These are phyloP conservation scores for Lactarius tabidus DNA, from an alignment of 768 basidiomycete species.

Conservation along the genomic window DNA sequence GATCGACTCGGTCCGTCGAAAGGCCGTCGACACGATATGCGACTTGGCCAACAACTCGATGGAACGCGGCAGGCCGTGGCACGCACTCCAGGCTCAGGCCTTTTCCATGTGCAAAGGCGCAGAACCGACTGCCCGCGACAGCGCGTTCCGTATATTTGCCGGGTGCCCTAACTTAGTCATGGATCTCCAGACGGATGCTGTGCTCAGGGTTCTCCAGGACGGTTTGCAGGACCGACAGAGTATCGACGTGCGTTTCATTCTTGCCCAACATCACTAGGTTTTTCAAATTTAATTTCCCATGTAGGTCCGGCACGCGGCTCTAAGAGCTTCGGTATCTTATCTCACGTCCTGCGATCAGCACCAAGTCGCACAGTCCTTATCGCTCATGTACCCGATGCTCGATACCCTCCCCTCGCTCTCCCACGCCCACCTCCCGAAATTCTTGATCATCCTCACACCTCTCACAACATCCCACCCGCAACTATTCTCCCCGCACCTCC, in stretches of 20 bases:
- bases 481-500: constrained; percentile 72
- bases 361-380: constrained; percentile 57
- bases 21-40: constrained; percentile 69
- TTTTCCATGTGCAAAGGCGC: constrained; percentile 57
- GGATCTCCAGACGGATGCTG: constrained; percentile 69
- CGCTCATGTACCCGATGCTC: constrained; percentile 67
- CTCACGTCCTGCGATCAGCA: constrained; percentile 55
- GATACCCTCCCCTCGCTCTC: constrained; percentile 64
- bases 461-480: constrained; percentile 62
- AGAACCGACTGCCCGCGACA: constrained; percentile 32
- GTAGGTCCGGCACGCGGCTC: constrained; percentile 70
- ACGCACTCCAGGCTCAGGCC: constrained; percentile 66
- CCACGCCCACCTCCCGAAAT: constrained; percentile 52
- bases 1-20: constrained; percentile 54
- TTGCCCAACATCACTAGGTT: background rate
- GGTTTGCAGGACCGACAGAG: constrained; percentile 65
- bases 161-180: constrained; percentile 72
- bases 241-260: constrained; percentile 49
- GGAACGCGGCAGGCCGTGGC: constrained; percentile 75
- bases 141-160: constrained; percentile 65
- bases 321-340: constrained; percentile 66
- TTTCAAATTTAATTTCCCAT: background rate
- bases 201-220: constrained; percentile 59
- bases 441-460: constrained; percentile 66
- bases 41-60: constrained; percentile 75